Base-by-base conservation (phyloP, 805 yeast genomes). In the Brettanomyces sp. region DNA sequence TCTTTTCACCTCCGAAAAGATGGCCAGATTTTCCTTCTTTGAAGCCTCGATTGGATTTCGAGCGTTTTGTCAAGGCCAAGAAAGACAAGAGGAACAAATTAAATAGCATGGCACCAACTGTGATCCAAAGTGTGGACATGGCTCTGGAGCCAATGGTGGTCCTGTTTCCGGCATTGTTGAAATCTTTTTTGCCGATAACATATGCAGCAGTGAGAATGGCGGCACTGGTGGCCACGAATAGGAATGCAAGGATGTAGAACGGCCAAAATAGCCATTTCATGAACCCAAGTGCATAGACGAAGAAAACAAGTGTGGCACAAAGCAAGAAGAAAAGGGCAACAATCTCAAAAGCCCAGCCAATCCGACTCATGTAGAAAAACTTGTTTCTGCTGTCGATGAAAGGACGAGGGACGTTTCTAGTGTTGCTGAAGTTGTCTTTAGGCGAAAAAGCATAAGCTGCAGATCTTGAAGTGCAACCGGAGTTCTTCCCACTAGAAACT, bases 401-500 rank as follows among this genome's bases (percentile, higher is more conserved):
- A 24, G 66, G 65, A 3, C 58, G 34, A 24, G 95, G 95, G 43
- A 82, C 72, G 43, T 70, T 72, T 5, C 51, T 48, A 8, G 32
- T 43, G 37, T 67, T 57, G 44, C 81, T 70, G 56, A 88, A 88
- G 68, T 87, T 86, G 56, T 77, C 79, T 41, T 64, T 75, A 28
- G 96, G 96, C 24, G 95, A 85, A 60, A 89, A 79, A 39, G 96
- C 88, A 65, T 73, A 81, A n/a, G 86, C 97, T 18, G 96, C 84
- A 41, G 63, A 59, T 57, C 73, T 74, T 21, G 63, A 48, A 39
- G 78, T 62, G 66, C 88, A 88, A 52, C 70, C 59, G 28, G 54
- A 40, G 63, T 79, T 71, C 2, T 42, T 7, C 46, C 76, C 75
- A 51, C 74, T 71, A 24, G 42, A 39, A 13, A 56, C 57, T 36